Evolutionary conservation across 2,329 filamentous ascomycete species (phyloP), one percentile per base, ranked within the genome.

Genomic region (Colletotrichum sp.): DNA sequence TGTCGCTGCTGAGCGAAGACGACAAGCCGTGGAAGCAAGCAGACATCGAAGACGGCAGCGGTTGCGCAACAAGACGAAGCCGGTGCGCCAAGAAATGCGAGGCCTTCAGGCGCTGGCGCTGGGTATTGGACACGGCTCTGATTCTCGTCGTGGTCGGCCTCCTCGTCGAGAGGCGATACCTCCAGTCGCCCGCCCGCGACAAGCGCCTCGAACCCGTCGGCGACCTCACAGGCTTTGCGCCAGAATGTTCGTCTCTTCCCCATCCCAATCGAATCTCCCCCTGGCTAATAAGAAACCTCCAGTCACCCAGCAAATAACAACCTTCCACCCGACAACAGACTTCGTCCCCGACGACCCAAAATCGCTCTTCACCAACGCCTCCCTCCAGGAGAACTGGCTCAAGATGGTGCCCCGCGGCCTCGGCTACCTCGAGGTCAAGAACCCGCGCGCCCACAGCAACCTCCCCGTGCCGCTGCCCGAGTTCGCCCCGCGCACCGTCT

Each of bases 161-260:
- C 12, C 77, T 86, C 28, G 39, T 86, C 7, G 83, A 86, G 32
- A 79, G 81, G 32, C 79, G 79, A 13, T 77, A 78, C 68, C 70
- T 79, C 2, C 34, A 21, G n/a, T 18, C 60, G 7, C 15, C 68
- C 62, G 68, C 44, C 75, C 68, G 71, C 76, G 26, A 77, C 71
- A 73, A 76, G 78, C 75, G 78, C 77, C 82, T 83, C 15, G 84
- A 86, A 49, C 80, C 82, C 3, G 80, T 78, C 0, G 85, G 85
- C 4, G 86, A 87, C 71, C 78, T 87, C 26, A 85, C 85, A 3
- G 85, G 85, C 3, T 87, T 87, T 72, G 84, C 84, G 26, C 86
- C 85, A 5, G 76, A 79, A 52, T 84, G 84, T 86, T 75, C 77
- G 84, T 77, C 44, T 8, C 5, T 18, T 6, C 5, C 8, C 3